Conservation (phyloP, 495 filamentous ascomycete genomes). For the Penicillium parvum region DNA sequence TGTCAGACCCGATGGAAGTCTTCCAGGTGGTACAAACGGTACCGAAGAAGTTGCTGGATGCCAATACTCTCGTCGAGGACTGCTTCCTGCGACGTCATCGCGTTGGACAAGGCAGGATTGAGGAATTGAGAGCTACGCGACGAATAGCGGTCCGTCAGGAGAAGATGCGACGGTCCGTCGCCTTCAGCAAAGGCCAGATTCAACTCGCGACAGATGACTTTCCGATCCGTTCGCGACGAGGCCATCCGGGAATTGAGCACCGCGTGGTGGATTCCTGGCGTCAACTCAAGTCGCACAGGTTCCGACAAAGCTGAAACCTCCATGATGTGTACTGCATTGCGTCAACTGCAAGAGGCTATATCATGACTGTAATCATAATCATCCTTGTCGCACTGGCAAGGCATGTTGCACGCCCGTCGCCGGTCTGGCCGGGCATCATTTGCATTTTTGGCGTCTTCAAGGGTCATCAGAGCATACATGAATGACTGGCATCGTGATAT, state of each 20-base stretch:
- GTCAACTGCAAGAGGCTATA: no score
- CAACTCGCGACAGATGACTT: conserved; percentile 38
- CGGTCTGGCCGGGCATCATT: conserved; percentile 4
- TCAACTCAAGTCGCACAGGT: conserved; percentile 39
- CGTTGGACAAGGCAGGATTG: conserved; percentile 63
- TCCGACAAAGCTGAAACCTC: no score
- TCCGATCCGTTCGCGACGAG: conserved; percentile 27
- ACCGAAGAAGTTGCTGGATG: conserved; percentile 75
- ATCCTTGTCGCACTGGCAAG: conserved; percentile 5
- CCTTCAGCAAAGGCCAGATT: conserved; percentile 38
- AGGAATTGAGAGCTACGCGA: conserved; percentile 37
- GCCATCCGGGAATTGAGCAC: conserved; percentile 34
- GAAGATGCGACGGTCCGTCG: conserved; percentile 39
- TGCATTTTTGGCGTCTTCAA: conserved; percentile 19
- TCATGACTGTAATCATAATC: conserved; percentile 31
- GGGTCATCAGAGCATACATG: neutral
- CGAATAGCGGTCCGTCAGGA: conserved; percentile 43
- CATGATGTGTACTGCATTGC: no score
- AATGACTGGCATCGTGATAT: conserved; percentile 2
- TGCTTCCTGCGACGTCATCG: conserved; percentile 77
- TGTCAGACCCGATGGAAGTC: conserved; percentile 89
- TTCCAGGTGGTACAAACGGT: conserved; percentile 94
- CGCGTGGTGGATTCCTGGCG: conserved; percentile 39
- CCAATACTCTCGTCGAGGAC: conserved; percentile 72
- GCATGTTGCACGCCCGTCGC: neutral